Evolutionary conservation across 106 monocot genomes (phyloP).

Genomic region (Dactylorhiza incarnata): DNA sequence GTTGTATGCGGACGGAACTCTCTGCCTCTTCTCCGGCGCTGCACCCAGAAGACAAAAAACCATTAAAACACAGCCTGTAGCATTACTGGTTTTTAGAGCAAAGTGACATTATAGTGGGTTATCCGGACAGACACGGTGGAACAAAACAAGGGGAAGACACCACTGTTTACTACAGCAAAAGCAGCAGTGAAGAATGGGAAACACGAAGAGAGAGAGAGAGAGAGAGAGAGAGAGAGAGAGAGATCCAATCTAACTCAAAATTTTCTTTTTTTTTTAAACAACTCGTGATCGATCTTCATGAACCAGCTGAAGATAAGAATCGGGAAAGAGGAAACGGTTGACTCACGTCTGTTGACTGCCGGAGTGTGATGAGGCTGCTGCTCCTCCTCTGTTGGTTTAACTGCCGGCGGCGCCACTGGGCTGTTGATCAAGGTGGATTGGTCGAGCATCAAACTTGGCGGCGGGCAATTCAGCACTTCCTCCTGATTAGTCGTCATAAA

Average conservation of each 20-base stretch:
- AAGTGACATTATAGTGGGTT: neutral
- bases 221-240: neutral
- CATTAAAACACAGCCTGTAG: neutral
- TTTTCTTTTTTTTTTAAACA: neutral
- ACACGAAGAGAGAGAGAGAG: neutral
- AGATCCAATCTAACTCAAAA: neutral
- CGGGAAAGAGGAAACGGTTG: neutral
- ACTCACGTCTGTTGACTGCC: constrained; percentile 78
- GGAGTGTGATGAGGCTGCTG: constrained; percentile 26
- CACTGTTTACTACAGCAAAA: constrained; percentile 16
- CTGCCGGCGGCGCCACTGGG: constrained; percentile 20
- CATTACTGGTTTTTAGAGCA: neutral
- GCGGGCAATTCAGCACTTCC: constrained; percentile 64
- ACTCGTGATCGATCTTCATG: too few relatives aligned
- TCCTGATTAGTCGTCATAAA: neutral
- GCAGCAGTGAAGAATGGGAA: neutral
- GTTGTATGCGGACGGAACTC: constrained; percentile 99
- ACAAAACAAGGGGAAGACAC: neutral
- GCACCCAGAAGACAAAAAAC: constrained; percentile 10
- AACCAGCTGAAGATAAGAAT: neutral
- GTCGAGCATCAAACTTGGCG: constrained; percentile 52
- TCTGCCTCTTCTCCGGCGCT: constrained; percentile 99
- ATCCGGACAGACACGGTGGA: neutral
- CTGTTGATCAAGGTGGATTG: constrained; percentile 21
- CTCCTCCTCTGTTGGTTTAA: constrained; percentile 40